Conservation (phyloP, 495 filamentous ascomycete genomes). For the Neurospora terricola region DNA sequence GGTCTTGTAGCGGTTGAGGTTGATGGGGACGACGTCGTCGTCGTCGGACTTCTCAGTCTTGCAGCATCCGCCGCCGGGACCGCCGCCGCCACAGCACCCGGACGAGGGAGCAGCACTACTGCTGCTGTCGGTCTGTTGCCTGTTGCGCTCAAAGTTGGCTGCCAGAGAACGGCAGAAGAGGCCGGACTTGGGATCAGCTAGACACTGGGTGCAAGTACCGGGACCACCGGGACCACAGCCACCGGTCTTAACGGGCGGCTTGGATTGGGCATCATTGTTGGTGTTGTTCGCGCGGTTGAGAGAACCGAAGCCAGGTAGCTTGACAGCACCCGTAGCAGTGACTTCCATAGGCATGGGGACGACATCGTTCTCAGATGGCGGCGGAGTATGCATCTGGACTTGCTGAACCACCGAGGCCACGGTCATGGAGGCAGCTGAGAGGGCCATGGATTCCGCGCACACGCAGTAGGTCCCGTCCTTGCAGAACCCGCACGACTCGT, state of each 20-base stretch:
- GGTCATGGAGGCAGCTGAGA: conserved; percentile 25
- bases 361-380: conserved; percentile 58
- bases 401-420: conserved; percentile 26
- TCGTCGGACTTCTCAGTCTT: conserved; percentile 10
- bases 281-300: not conserved
- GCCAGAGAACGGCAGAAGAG: conserved; percentile 82
- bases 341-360: conserved; percentile 37
- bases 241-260: conserved; percentile 1
- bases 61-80: conserved; percentile 42
- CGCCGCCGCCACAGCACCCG: conserved; percentile 25
- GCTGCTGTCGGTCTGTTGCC: conserved; percentile 15
- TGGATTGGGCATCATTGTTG: not conserved
- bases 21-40: not conserved
- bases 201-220: conserved; percentile 72
- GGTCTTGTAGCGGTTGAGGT: not conserved
- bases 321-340: conserved; percentile 37
- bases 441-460: conserved; percentile 57
- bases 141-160: conserved; percentile 43
- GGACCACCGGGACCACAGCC: conserved; percentile 59
- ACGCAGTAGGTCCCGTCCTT: conserved; percentile 75
- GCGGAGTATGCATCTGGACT: conserved; percentile 55
- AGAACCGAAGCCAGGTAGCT: conserved; percentile 33
- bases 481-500: conserved; percentile 81
- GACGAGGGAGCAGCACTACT: conserved; percentile 24
- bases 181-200: conserved; percentile 64